Percentiles rank a stretch among this genome's conserved stretches.
Evolutionary conservation across 1,284 basidiomycete genomes (phyloP).

Genomic region (Apiotrichum mycotoxinovorans): DNA sequence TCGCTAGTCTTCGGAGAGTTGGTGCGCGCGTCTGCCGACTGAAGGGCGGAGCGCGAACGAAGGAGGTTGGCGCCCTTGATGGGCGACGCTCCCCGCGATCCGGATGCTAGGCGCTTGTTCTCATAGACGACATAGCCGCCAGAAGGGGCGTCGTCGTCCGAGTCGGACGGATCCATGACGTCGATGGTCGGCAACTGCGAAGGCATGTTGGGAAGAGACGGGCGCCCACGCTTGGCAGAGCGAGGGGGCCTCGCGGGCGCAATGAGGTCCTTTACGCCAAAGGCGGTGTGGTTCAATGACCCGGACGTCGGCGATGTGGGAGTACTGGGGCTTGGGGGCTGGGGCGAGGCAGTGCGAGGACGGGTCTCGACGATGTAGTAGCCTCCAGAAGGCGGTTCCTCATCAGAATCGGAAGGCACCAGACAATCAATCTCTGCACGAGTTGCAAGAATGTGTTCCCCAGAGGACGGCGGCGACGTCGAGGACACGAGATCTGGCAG

Average conservation of each 20-base stretch:
- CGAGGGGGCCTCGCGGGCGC: not conserved
- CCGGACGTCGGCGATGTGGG: not conserved
- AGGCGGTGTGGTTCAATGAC: not conserved
- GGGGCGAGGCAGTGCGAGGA: slow-evolving; percentile 2
- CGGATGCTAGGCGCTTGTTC: slow-evolving; percentile 8
- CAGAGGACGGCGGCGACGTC: slow-evolving; percentile 12
- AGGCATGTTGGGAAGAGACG: slow-evolving; percentile 1
- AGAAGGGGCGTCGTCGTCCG: slow-evolving; percentile 48
- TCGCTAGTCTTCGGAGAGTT: slow-evolving; percentile 9
- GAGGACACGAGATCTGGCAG: not conserved
- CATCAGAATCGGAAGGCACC: slow-evolving; percentile 50
- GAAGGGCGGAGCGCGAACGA: slow-evolving; percentile 8
- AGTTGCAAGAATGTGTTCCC: slow-evolving; percentile 18
- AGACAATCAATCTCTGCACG: slow-evolving; percentile 45
- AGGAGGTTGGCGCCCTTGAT: not conserved
- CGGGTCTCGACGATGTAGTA: slow-evolving; percentile 42
- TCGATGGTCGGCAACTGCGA: slow-evolving; percentile 19
- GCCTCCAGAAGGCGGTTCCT: slow-evolving; percentile 44
- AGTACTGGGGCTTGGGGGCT: not conserved
- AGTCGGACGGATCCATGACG: slow-evolving; percentile 44
- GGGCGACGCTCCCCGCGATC: not conserved
- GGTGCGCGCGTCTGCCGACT: slow-evolving; percentile 7
- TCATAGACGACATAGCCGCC: slow-evolving; percentile 36
- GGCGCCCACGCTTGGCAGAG: slow-evolving; percentile 5
- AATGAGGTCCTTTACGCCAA: slow-evolving; percentile 8